Evolutionary conservation across 139 green algal species (phyloP).

Genomic region (Volvox africanus): DNA sequence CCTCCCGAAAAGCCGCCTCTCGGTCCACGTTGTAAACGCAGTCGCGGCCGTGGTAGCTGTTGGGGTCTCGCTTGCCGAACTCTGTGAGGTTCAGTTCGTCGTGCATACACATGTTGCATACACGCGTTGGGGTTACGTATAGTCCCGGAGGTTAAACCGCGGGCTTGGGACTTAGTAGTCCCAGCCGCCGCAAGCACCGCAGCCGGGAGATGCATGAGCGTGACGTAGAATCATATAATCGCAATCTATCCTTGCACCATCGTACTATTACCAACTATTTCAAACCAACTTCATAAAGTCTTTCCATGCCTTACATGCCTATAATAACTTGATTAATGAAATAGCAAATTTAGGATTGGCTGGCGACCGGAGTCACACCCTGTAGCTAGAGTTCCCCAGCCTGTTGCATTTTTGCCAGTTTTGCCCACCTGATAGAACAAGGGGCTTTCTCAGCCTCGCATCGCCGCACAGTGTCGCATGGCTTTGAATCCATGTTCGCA

Average conservation of each 20-base stretch:
- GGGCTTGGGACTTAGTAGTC: too few species aligned
- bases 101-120: neutral
- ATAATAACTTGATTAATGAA: too few species aligned
- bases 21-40: conserved; percentile 15
- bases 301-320: too few species aligned
- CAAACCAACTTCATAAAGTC: too few species aligned
- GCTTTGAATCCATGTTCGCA: neutral
- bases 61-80: conserved; percentile 39
- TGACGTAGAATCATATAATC: too few species aligned
- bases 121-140: neutral
- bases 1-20: conserved; percentile 11
- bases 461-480: conserved; percentile 25
- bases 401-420: neutral
- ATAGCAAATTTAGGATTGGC: too few species aligned
- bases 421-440: conserved; percentile 24
- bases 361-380: neutral
- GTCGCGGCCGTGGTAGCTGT: conserved; percentile 38
- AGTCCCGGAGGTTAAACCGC: too few species aligned
- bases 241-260: too few species aligned
- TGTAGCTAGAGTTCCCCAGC: too few species aligned
- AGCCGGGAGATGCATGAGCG: too few species aligned
- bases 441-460: conserved; percentile 10
- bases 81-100: neutral
- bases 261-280: too few species aligned
- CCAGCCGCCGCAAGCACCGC: too few species aligned